A percentile compares a stretch with the other conserved stretches of the same genome.
Evolutionary conservation across 371 early-diverging fungal genomes (phyloP).

Genomic region (Apophysomyces sp.): DNA sequence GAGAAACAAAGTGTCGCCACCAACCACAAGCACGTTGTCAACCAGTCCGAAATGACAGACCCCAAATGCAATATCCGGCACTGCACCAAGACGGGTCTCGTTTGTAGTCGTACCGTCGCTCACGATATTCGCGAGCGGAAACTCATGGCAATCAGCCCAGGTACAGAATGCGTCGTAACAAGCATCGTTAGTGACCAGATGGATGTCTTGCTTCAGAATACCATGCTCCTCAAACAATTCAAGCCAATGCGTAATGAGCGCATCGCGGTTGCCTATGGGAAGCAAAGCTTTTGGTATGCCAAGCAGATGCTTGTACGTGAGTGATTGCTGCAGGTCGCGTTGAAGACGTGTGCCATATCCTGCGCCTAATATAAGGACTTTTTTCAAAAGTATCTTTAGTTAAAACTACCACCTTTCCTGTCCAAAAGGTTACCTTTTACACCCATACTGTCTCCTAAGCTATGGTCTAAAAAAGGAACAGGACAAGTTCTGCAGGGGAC

Average conservation of each 20-base stretch:
- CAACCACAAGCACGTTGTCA: constrained; percentile 52
- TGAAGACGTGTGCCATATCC: constrained; percentile 63
- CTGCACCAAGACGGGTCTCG: constrained; percentile 59
- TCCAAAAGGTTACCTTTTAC: background rate
- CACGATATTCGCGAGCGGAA: constrained; percentile 44
- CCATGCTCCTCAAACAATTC: constrained; percentile 30
- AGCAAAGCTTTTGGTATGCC: constrained; percentile 54
- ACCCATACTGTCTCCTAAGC: no score
- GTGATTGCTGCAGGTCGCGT: constrained; percentile 30
- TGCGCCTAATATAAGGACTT: constrained; percentile 56
- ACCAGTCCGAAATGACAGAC: constrained; percentile 34
- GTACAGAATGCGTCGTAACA: constrained; percentile 40
- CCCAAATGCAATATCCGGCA: constrained; percentile 54
- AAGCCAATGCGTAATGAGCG: constrained; percentile 55
- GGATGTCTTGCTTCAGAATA: constrained; percentile 24
- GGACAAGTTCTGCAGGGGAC: no score
- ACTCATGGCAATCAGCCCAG: constrained; percentile 45
- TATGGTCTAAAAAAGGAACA: no score
- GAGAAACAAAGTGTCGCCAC: constrained; percentile 60
- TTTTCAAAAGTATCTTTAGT: no score
- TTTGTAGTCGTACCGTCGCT: constrained; percentile 56
- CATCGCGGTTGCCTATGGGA: constrained; percentile 47
- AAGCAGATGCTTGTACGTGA: constrained; percentile 35
- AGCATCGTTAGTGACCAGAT: constrained; percentile 46
- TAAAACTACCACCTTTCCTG: background rate